Evolutionary conservation across 1,284 basidiomycete genomes (phyloP).

Genomic region (Fomitopsis pinicola): DNA sequence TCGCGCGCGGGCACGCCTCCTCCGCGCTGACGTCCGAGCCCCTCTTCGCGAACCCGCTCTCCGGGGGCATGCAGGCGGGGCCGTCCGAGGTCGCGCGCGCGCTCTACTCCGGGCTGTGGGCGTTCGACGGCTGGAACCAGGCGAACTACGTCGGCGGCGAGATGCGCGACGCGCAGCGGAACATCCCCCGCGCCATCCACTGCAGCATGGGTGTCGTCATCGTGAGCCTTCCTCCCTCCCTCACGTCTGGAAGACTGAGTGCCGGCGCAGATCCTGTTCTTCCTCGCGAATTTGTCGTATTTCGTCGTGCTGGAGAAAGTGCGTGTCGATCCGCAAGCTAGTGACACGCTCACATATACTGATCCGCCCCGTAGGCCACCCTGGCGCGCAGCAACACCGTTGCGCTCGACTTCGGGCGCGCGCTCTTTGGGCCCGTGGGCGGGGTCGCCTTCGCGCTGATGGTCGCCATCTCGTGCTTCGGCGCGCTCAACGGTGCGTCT

Average conservation of each 20-base stretch:
- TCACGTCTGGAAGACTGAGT: neutral
- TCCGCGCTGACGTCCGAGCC: slow-evolving; percentile 55
- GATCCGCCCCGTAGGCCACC: slow-evolving; percentile 37
- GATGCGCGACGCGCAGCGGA: slow-evolving; percentile 79
- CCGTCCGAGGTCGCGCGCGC: slow-evolving; percentile 89
- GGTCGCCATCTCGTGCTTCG: slow-evolving; percentile 94
- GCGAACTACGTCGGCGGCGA: slow-evolving; percentile 93
- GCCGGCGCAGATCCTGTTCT: slow-evolving; percentile 56
- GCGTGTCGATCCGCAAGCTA: slow-evolving; percentile 9
- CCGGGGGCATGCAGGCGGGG: slow-evolving; percentile 60
- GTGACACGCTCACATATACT: neutral
- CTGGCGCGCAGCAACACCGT: slow-evolving; percentile 88
- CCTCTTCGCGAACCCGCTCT: slow-evolving; percentile 48
- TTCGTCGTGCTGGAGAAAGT: slow-evolving; percentile 87
- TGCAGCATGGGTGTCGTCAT: slow-evolving; percentile 79
- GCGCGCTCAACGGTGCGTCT: slow-evolving; percentile 76
- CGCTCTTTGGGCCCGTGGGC: slow-evolving; percentile 81
- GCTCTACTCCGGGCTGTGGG: slow-evolving; percentile 94
- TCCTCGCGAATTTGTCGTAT: slow-evolving; percentile 86
- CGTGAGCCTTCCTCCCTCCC: slow-evolving; percentile 34
- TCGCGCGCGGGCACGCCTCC: slow-evolving; percentile 64
- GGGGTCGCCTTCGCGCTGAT: slow-evolving; percentile 85
- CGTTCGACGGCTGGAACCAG: slow-evolving; percentile 93
- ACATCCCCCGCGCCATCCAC: slow-evolving; percentile 89
- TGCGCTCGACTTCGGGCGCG: slow-evolving; percentile 90